Evolutionary conservation across 371 early-diverging fungal species (phyloP).

Genomic region (Syncephalis plumigaleata): DNA sequence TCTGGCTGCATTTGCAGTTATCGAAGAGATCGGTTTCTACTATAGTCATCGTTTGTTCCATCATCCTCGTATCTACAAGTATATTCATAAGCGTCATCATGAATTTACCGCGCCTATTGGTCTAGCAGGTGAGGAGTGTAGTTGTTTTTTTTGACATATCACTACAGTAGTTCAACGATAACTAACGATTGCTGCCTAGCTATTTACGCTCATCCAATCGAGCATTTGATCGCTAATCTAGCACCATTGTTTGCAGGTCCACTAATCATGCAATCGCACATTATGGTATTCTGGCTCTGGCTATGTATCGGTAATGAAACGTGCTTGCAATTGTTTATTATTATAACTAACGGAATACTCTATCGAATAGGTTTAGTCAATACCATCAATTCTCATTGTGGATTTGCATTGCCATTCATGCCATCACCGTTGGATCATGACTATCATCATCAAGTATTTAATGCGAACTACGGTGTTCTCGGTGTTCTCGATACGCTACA

Average conservation of each 20-base stretch:
- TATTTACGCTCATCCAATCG: slow-evolving; percentile 36
- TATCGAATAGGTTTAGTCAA: slow-evolving; percentile 20
- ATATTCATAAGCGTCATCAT: slow-evolving; percentile 37
- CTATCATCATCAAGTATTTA: slow-evolving; percentile 47
- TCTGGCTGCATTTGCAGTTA: slow-evolving; percentile 21
- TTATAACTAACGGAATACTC: too few species aligned
- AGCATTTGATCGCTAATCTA: slow-evolving; percentile 26
- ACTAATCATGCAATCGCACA: slow-evolving; percentile 26
- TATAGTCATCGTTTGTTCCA: slow-evolving; percentile 34
- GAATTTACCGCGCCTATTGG: slow-evolving; percentile 39
- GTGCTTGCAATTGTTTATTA: too few species aligned
- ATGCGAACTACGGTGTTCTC: slow-evolving; percentile 31
- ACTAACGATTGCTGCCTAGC: slow-evolving; percentile 5
- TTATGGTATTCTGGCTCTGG: slow-evolving; percentile 29
- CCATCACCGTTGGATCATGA: slow-evolving; percentile 34
- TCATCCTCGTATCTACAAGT: slow-evolving; percentile 22
- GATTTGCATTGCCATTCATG: slow-evolving; percentile 33
- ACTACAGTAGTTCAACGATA: not conserved
- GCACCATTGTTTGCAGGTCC: slow-evolving; percentile 29
- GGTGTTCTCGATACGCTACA: slow-evolving; percentile 6
- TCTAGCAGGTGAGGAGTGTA: slow-evolving; percentile 19
- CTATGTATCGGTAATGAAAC: slow-evolving; percentile 9
- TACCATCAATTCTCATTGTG: slow-evolving; percentile 43
- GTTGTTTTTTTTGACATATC: not conserved
- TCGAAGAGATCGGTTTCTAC: slow-evolving; percentile 41